These are phyloP conservation scores for Amaranthus palmeri DNA, from an alignment of 148 eudicot species.

Conservation along the genomic window DNA sequence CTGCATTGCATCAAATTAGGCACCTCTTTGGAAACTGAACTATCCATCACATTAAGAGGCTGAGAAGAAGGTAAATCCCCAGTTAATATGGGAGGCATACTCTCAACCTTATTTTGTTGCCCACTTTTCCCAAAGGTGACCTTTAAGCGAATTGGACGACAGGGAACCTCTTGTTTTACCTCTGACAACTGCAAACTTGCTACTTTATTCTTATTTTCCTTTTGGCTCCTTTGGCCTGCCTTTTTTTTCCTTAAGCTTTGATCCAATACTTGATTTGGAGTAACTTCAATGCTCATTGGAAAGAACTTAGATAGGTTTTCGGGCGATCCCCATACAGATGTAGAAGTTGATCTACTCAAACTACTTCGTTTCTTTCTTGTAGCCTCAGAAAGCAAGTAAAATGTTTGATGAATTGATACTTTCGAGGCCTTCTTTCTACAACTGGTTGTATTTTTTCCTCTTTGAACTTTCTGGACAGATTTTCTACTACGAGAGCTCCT, in stretches of 20 bases:
- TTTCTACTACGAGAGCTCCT: slow-evolving; percentile 44
- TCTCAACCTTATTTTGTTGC: slow-evolving; percentile 19
- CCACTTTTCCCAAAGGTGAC: slow-evolving; percentile 48
- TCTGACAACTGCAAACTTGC: slow-evolving; percentile 28
- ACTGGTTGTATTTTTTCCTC: slow-evolving; percentile 19
- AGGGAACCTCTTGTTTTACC: slow-evolving; percentile 30
- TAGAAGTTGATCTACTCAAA: slow-evolving; percentile 40
- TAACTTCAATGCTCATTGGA: slow-evolving; percentile 26
- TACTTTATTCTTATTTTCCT: slow-evolving; percentile 29
- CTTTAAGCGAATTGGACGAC: slow-evolving; percentile 63
- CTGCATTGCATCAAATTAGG: slow-evolving; percentile 15
- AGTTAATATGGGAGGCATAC: slow-evolving; percentile 15
- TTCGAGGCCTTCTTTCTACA: slow-evolving; percentile 24
- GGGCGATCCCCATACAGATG: slow-evolving; percentile 63
- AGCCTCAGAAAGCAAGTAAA: slow-evolving; percentile 36
- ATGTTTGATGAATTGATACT: slow-evolving; percentile 19
- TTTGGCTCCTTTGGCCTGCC: slow-evolving; percentile 36
- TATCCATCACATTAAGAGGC: slow-evolving; percentile 1
- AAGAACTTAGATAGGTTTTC: slow-evolving; percentile 35
- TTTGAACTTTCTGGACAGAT: slow-evolving; percentile 24
- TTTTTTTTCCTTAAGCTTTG: slow-evolving; percentile 28
- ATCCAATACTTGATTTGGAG: slow-evolving; percentile 19
- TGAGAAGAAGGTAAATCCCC: slow-evolving; percentile 10
- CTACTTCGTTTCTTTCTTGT: slow-evolving; percentile 71
- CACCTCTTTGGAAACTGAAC: slow-evolving; percentile 7